Percentiles rank a stretch among this genome's conserved stretches.
Conservation (phyloP, 2,329 filamentous ascomycete species). For the Botrytis squamosa region DNA sequence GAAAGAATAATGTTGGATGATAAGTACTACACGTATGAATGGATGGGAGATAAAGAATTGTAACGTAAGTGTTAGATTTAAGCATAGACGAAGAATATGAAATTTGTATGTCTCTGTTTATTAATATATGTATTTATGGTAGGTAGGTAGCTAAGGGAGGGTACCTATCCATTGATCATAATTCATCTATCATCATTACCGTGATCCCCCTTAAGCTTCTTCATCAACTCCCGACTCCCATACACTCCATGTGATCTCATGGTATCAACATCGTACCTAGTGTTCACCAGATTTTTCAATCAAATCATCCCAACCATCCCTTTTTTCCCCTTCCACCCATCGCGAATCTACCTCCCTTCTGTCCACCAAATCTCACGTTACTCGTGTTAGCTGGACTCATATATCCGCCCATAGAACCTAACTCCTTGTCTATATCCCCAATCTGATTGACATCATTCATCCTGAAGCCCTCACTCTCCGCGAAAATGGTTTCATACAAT, state of each 20-base stretch:
- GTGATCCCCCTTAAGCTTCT: neutral
- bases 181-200: slow-evolving; percentile 12
- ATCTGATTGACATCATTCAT: slow-evolving; percentile 31
- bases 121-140: slow-evolving; percentile 4
- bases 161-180: slow-evolving; percentile 8
- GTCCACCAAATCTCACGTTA: neutral
- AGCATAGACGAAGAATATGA: neutral
- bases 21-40: neutral
- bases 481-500: slow-evolving; percentile 71
- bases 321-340: neutral
- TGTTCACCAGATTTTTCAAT: neutral
- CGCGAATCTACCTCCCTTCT: neutral
- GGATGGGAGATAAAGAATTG: neutral
- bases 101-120: neutral
- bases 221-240: neutral
- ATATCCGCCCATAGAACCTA: neutral
- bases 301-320: neutral
- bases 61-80: too few species aligned
- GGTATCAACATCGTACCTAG: neutral
- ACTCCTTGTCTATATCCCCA: slow-evolving; percentile 11
- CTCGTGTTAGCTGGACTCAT: neutral
- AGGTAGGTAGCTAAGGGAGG: neutral
- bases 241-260: neutral
- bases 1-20: neutral
- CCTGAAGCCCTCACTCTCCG: slow-evolving; percentile 70